Evolutionary conservation across 2,329 filamentous ascomycete species (phyloP), one percentile per base, ranked within the genome.

Genomic region (Gliomastix tumulicola): DNA sequence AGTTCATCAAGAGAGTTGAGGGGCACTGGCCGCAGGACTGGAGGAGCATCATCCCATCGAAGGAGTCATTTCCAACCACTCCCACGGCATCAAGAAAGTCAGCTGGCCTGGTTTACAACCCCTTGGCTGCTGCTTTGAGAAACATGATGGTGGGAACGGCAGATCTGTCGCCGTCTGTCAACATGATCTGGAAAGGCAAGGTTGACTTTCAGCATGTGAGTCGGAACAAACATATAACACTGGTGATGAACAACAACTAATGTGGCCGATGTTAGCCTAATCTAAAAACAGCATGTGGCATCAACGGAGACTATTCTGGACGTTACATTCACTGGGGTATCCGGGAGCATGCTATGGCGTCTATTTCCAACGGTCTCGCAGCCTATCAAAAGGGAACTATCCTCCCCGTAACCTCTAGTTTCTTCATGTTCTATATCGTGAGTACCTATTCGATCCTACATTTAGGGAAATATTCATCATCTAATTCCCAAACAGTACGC

Each of bases 261-360:
- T n/a, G n/a, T n/a, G n/a, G n/a, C n/a, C n/a, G n/a, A n/a, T 28
- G 13, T 6, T 16, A 64, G 50, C 62, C 60, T 10, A 53, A 54
- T 20, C 47, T 63, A 13, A 52, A 45, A 35, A 63, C 62, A 1
- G 43, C 52, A 3, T 70, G 66, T 41, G 70, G 71, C 7, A 66
- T 72, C 46, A 72, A 71, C 42, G 78, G 76, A 30, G 57, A 70
- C 52, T 71, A 69, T 43, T 47, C 59, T 1, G 74, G 74, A 4
- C 65, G 74, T 2, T 78, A 76, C 44, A 69, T 79, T 43, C 75
- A 75, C 51, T 79, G 66, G 50, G 76, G 75, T 27, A 69, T 80
- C 37, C 69, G 76, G 6, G 75, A 79, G 45, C 75, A 79, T 48
- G 75, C 74, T 37, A 81, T 82, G 77, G 65, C 65, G 3, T 56